Conservation (phyloP, 2,329 filamentous ascomycete species). For the Metarhizium anisopliae region DNA sequence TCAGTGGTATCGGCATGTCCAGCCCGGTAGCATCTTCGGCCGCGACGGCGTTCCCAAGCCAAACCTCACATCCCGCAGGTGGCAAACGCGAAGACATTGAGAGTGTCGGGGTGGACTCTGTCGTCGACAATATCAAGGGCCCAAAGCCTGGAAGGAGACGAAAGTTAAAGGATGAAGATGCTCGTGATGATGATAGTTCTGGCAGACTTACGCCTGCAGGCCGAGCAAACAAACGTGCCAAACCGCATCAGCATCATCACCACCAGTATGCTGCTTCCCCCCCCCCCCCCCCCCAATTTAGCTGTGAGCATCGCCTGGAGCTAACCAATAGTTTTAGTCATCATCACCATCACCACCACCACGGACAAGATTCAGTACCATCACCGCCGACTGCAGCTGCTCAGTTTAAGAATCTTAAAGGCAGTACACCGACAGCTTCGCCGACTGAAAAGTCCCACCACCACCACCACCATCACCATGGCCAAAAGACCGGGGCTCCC, state of each 20-base stretch:
- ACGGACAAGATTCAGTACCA: slow-evolving; percentile 36
- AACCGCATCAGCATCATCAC: slow-evolving; percentile 58
- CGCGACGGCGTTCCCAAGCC: slow-evolving; percentile 34
- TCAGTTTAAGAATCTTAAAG: slow-evolving; percentile 42
- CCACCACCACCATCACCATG: slow-evolving; percentile 40
- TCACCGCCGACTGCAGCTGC: slow-evolving; percentile 30
- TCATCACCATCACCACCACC: slow-evolving; percentile 32
- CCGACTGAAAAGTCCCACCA: slow-evolving; percentile 34
- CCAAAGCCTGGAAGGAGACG: slow-evolving; percentile 48
- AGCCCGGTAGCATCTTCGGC: slow-evolving; percentile 37
- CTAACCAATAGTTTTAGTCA: neutral
- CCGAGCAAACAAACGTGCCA: slow-evolving; percentile 57
- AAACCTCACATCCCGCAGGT: slow-evolving; percentile 16
- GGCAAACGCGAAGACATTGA: slow-evolving; percentile 46
- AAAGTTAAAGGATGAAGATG: slow-evolving; percentile 70
- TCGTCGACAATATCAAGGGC: slow-evolving; percentile 29
- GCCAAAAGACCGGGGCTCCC: slow-evolving; percentile 22
- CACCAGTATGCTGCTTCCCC: slow-evolving; percentile 48
- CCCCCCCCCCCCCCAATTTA: neutral
- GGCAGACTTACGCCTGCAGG: slow-evolving; percentile 52
- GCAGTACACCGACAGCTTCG: slow-evolving; percentile 34
- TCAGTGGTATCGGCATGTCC: slow-evolving; percentile 39
- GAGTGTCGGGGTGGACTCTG: slow-evolving; percentile 33
- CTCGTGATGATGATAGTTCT: slow-evolving; percentile 56
- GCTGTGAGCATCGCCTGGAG: neutral